Base-by-base conservation (phyloP, 1,139 yeast genomes). In the Kluyveromyces sp. region DNA sequence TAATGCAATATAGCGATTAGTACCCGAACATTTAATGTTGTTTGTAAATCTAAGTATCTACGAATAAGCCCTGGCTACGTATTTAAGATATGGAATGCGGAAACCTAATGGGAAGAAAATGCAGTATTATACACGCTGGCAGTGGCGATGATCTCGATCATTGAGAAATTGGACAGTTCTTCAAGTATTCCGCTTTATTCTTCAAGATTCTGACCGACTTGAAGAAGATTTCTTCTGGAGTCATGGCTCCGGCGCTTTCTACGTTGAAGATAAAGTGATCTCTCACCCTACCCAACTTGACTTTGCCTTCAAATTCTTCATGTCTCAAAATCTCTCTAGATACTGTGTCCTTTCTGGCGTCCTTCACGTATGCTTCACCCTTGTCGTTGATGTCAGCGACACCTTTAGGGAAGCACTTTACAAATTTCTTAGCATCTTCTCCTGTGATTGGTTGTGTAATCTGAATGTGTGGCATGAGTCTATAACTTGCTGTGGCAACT, bases 321-420 rank as follows among this genome's bases (percentile, higher is more conserved):
- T 92, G 96, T 66, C 98, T 80, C 56, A 92, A 74, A 11, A 89
- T 96, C 66, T 92, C 98, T 67, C 98, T 78, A 7, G 96, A 86
- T 36, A 92, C 98, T 2, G 98, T 92, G 65, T 92, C 98, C 61
- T 78, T 83, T 69, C 98, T 78, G 1, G 97, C 78, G 65, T 92
- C 95, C 50, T 79, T 75, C 17, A 92, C 95, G 54, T 63, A 75
- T 0, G 98, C 97, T 55, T 78, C 77, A 38, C 81, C 94, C 20
- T 74, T 64, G 22, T 70, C 67, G 56, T 82, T 72, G 52, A 92
- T 78, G 26, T 75, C 96, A 63, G 92, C 77, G 38, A 92, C 98
- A 29, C 98, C 98, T 3, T 83, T 74, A 32, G 97, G 94, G 73
- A 92, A 92, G 66, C 97, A 89, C 56, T 77, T 76, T 63, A 85